These are phyloP conservation scores for Chlamydomonas eustigma DNA, from an alignment of 139 green algal species.

Conservation along the genomic window DNA sequence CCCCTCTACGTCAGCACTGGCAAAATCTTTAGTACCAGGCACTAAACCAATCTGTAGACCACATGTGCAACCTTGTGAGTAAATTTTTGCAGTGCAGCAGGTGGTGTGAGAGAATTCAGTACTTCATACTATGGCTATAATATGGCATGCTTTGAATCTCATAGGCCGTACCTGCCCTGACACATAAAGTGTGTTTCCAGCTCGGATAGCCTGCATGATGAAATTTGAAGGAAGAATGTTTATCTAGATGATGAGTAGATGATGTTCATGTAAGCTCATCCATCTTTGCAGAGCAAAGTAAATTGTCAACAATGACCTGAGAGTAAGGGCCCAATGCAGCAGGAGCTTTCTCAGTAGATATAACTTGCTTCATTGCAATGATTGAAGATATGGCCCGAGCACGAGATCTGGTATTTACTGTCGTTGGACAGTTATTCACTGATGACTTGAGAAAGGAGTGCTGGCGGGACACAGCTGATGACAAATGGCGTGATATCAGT, in stretches of 20 bases:
- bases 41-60: conserved; percentile 69
- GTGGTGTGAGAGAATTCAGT: no score
- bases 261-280: no score
- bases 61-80: neutral
- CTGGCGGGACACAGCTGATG: no score
- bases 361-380: conserved; percentile 40
- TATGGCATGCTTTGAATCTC: no score
- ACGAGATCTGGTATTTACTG: no score
- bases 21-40: conserved; percentile 86
- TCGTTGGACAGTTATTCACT: no score
- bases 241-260: no score
- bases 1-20: conserved; percentile 57
- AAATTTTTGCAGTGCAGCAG: neutral
- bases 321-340: conserved; percentile 91
- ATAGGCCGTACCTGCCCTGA: conserved; percentile 51
- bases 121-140: no score
- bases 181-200: conserved; percentile 80
- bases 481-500: no score
- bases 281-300: neutral
- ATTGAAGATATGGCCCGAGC: no score
- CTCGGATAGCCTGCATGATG: conserved; percentile 85
- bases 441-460: no score
- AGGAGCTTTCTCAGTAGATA: conserved; percentile 69
- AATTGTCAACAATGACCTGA: conserved; percentile 36
- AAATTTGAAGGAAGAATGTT: no score